Evolutionary conservation across 495 filamentous ascomycete genomes (phyloP).

Genomic region (Lentithecium fluviatile): DNA sequence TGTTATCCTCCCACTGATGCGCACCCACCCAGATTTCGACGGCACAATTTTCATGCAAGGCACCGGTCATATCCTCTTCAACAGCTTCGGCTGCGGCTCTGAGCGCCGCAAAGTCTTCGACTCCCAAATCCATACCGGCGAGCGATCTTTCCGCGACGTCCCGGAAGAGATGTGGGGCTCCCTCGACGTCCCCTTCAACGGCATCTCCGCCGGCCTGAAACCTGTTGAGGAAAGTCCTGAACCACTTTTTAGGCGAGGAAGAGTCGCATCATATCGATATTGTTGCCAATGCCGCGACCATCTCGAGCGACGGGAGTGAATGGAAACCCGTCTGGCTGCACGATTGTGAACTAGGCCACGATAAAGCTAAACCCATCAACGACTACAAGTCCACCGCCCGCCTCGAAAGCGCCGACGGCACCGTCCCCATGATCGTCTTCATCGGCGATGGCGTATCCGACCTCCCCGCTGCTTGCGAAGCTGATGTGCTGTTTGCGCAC

Average conservation of each 20-base stretch:
- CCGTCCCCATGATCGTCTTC: conserved; percentile 70
- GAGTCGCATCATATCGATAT: conserved; percentile 62
- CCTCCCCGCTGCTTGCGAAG: conserved; percentile 68
- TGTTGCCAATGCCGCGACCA: conserved; percentile 68
- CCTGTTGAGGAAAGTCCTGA: conserved; percentile 64
- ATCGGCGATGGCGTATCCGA: conserved; percentile 79
- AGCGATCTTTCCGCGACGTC: conserved; percentile 69
- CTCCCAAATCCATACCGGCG: conserved; percentile 64
- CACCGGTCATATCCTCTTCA: conserved; percentile 72
- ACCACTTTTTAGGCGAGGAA: conserved; percentile 64
- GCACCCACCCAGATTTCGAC: conserved; percentile 59
- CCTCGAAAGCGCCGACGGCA: conserved; percentile 55
- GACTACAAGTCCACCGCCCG: conserved; percentile 58
- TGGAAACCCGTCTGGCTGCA: conserved; percentile 75
- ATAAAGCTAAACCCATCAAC: conserved; percentile 66
- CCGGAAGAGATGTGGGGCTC: conserved; percentile 78
- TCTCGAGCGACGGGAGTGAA: conserved; percentile 55
- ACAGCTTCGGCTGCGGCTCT: conserved; percentile 63
- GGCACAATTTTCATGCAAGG: conserved; percentile 81
- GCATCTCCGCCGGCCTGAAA: conserved; percentile 71
- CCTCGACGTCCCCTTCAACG: conserved; percentile 67
- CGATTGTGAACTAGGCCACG: conserved; percentile 65
- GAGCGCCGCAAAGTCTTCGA: conserved; percentile 59
- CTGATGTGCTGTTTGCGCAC: conserved; percentile 74
- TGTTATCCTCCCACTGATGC: background rate